Evolutionary conservation across 768 basidiomycete species (phyloP).

Genomic region (Suillus variegatus): DNA sequence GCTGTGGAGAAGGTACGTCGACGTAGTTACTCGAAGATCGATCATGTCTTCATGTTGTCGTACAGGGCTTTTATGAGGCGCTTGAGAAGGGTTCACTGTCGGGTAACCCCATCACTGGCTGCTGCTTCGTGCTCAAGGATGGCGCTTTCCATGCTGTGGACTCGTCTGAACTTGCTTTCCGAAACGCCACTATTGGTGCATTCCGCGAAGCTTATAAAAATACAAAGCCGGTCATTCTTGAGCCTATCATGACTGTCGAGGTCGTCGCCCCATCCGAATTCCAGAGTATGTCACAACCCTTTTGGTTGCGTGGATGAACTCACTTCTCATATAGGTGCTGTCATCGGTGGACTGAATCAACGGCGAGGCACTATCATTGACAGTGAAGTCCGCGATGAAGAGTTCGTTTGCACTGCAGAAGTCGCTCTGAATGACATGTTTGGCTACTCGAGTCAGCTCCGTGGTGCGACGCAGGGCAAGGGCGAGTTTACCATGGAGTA

Average conservation of each 20-base stretch:
- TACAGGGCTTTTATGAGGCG: slow-evolving; percentile 92
- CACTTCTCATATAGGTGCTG: slow-evolving; percentile 51
- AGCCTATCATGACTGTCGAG: slow-evolving; percentile 99
- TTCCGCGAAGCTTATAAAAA: slow-evolving; percentile 87
- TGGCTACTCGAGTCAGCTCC: slow-evolving; percentile 89
- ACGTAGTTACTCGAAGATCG: not conserved
- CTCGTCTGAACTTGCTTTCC: slow-evolving; percentile 95
- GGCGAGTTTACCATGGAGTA: slow-evolving; percentile 84
- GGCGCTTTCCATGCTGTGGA: slow-evolving; percentile 93
- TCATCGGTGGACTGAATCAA: slow-evolving; percentile 92
- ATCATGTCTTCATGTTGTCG: not conserved
- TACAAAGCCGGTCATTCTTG: slow-evolving; percentile 80
- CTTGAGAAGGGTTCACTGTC: slow-evolving; percentile 87
- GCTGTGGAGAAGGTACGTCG: slow-evolving; percentile 84
- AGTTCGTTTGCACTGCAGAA: slow-evolving; percentile 90
- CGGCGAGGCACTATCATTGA: slow-evolving; percentile 93
- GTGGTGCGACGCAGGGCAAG: slow-evolving; percentile 96
- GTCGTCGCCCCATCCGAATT: slow-evolving; percentile 96
- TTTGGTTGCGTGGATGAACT: slow-evolving; percentile 1
- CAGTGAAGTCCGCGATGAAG: slow-evolving; percentile 95
- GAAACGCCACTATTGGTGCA: slow-evolving; percentile 86
- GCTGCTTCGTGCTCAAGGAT: slow-evolving; percentile 86
- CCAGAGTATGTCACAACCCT: slow-evolving; percentile 60
- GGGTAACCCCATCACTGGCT: slow-evolving; percentile 86
- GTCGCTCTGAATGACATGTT: slow-evolving; percentile 99